phyloP scores from a whole-genome alignment of 257 asterid genomes.

The Striga asiatica region DNA sequence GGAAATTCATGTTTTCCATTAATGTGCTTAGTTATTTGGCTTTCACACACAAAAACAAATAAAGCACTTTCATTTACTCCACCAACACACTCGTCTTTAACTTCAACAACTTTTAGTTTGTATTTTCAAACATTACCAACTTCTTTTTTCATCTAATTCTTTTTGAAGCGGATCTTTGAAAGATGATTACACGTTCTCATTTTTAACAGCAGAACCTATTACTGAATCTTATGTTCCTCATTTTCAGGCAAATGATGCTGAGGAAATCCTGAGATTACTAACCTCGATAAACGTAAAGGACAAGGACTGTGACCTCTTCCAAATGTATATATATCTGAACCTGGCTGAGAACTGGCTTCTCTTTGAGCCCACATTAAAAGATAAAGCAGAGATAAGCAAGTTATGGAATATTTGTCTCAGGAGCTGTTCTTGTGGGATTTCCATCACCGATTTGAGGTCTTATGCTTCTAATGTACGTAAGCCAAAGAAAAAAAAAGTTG shows the following conservation, averaged over 20 bases:
- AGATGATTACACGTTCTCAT: no score
- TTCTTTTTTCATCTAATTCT: no score
- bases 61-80: no score
- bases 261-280: constrained; percentile 43
- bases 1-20: no score
- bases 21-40: no score
- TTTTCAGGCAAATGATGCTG: constrained; percentile 47
- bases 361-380: constrained; percentile 30
- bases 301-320: constrained; percentile 59
- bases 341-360: constrained; percentile 74
- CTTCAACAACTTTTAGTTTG: no score
- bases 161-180: no score
- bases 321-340: constrained; percentile 54
- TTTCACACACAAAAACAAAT: no score
- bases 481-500: no score
- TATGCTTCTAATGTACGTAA: constrained; percentile 67
- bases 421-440: constrained; percentile 64
- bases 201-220: no score
- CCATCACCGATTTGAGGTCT: constrained; percentile 71
- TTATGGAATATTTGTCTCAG: constrained; percentile 63
- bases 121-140: no score
- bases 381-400: constrained; percentile 28
- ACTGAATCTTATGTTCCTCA: constrained; percentile 6
- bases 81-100: no score
- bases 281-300: constrained; percentile 55